These are phyloP conservation scores for Gomphus bonarii DNA, from an alignment of 1,284 basidiomycete species.

Conservation along the genomic window DNA sequence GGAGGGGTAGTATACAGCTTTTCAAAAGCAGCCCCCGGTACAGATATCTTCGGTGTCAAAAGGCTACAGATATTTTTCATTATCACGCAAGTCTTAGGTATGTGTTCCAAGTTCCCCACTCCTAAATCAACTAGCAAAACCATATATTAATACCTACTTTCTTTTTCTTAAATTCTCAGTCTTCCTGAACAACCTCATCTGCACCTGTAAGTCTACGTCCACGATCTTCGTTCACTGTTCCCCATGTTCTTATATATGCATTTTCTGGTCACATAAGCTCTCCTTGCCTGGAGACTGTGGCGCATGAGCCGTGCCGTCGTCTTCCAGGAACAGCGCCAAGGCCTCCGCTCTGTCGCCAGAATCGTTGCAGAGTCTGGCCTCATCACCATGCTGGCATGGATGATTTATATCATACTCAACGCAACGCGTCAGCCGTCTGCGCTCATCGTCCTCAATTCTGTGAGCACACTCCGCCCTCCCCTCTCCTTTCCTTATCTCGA, in stretches of 20 bases:
- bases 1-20: not conserved
- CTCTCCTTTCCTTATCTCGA: not conserved
- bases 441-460: not conserved
- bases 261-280: not conserved
- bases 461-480: not conserved
- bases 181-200: not conserved
- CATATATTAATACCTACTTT: too few species aligned
- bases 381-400: not conserved
- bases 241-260: not conserved
- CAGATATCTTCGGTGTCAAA: not conserved
- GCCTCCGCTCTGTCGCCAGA: not conserved
- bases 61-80: not conserved
- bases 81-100: slow-evolving; percentile 1
- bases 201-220: not conserved
- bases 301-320: slow-evolving; percentile 3
- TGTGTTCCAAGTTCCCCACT: not conserved
- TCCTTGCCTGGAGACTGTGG: slow-evolving; percentile 4
- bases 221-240: not conserved
- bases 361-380: slow-evolving; percentile 4
- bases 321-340: not conserved
- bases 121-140: too few species aligned
- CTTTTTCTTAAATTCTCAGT: not conserved
- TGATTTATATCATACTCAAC: not conserved
- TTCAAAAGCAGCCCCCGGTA: not conserved
- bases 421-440: not conserved